Evolutionary conservation across 257 asterid genomes (phyloP), one percentile per base, ranked within the genome.

Genomic region (Gentiana dahurica): DNA sequence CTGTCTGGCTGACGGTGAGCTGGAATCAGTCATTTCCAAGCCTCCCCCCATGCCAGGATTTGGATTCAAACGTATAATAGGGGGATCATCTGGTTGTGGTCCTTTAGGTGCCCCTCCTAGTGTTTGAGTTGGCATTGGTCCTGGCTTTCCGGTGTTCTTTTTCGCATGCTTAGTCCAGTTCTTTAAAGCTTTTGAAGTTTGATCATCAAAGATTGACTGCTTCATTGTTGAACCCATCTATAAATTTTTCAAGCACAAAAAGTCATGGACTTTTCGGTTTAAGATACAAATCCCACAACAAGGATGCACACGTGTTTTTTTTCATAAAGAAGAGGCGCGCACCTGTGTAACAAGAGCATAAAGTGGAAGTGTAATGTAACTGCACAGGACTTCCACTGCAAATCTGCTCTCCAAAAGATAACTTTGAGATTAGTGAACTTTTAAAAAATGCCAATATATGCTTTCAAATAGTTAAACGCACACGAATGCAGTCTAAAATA

Each of bases 321-420:
- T 24, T 24, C 24, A 24, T 1, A 24, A 24, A 24, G 24, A 15
- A 15, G 24, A 24, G 24, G 24, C 24, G 49, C 59, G 66, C 37
- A 86, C 98, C 96, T 91, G 98, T 57, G 98, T 87, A 10, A 91
- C 98, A 0, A 91, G 93, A 24, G 98, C 96, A 63, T 91, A 87
- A 41, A 91, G 81, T 2, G 98, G 98, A 63, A 91, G 98, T 35
- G 98, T 91, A 8, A 87, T 79, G 77, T 87, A 91, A 65, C 98
- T 91, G 84, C 95, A 85, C 58, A 91, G 12, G 53, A 91, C 56
- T 63, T 91, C 96, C 35, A 85, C 91, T 36, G 75, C 80, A 15
- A 80, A 6, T 81, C 98, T 91, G 92, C 57, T 60, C 24, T 15
- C 70, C 24, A 24, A 55, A 51, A 36, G 52, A 50, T 52, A 46